Evolutionary conservation across 441 rosid genomes (phyloP).

Genomic region (Mallotus repandus): DNA sequence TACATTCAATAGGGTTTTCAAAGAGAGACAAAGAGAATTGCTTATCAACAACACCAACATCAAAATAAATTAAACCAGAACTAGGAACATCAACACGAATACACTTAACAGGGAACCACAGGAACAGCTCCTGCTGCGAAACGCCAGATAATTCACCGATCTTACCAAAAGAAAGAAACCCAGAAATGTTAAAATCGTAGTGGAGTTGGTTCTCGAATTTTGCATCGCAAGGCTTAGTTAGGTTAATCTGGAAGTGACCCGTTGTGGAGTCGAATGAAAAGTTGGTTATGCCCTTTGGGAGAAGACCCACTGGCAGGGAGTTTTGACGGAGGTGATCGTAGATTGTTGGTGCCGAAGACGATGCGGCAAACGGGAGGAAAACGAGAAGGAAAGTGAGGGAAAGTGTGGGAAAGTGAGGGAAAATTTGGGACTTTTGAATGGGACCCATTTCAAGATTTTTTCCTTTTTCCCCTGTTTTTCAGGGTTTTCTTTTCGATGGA

Average conservation of each 20-base stretch:
- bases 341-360: constrained; percentile 31
- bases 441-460: constrained; percentile 13
- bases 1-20: constrained; percentile 75
- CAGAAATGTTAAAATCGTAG: constrained; percentile 74
- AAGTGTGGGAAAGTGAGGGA: constrained; percentile 17
- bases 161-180: constrained; percentile 50
- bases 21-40: constrained; percentile 82
- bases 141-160: constrained; percentile 63
- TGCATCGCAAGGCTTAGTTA: constrained; percentile 76
- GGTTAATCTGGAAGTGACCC: constrained; percentile 65
- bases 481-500: neutral
- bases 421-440: neutral
- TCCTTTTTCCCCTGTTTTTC: neutral
- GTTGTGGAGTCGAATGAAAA: constrained; percentile 42
- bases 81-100: constrained; percentile 82
- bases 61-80: constrained; percentile 87
- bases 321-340: constrained; percentile 56
- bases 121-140: constrained; percentile 70
- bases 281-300: constrained; percentile 70
- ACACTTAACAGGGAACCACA: constrained; percentile 83
- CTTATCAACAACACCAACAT: constrained; percentile 84
- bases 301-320: constrained; percentile 78
- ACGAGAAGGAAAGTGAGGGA: constrained; percentile 12
- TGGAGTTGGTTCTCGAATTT: constrained; percentile 81
- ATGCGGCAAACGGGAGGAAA: neutral